Evolutionary conservation across 805 yeast genomes (phyloP), one percentile per base, ranked within the genome.

Genomic region (Zygosaccharomyces pseudorouxii): DNA sequence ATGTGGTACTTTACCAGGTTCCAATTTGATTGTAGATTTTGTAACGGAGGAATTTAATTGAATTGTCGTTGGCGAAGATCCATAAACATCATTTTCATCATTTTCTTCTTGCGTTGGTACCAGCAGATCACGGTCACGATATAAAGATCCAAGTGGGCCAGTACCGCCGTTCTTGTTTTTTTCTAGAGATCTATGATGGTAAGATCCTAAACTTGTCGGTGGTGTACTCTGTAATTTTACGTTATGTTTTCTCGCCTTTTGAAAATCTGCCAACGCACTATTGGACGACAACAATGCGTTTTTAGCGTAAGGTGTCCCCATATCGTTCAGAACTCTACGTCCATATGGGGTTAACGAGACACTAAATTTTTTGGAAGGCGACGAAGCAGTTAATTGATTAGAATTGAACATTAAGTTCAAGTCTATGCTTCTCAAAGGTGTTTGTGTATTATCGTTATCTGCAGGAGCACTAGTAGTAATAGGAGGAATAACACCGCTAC

Each of bases 11-110:
- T 44, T 54, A 14, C 47, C 40, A 10, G 43, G 44, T 38, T 56
- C 53, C 31, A 58, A 27, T 40, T 55, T 56, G 16, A 58, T 55
- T 8, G 57, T 47, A 3, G 67, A 60, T 48, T 66, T 64, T 1
- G 66, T 62, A 10, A 62, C 65, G 0, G 68, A 64, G 1, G 67
- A 63, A 47, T 66, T 59, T 19, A 66, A 54, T 51, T 66, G 69
- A 39, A 66, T 64, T 3, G 70, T 66, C 1, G 70, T 65, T 16
- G 69, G 70, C 2, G 70, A 66, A 14, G 70, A 65, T 3, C 68
- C 68, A 51, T 59, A 64, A 1, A 56, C 48, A 23, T 51, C 62
- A 10, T 48, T 48, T 14, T 49, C 58, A n/a, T 52, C 50, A 30
- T 52, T 53, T 5, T 45, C 46, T 18, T 45, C 57, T 11, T 33